Evolutionary conservation across 2,329 filamentous ascomycete species (phyloP).

Genomic region (Aureobasidium sp.): DNA sequence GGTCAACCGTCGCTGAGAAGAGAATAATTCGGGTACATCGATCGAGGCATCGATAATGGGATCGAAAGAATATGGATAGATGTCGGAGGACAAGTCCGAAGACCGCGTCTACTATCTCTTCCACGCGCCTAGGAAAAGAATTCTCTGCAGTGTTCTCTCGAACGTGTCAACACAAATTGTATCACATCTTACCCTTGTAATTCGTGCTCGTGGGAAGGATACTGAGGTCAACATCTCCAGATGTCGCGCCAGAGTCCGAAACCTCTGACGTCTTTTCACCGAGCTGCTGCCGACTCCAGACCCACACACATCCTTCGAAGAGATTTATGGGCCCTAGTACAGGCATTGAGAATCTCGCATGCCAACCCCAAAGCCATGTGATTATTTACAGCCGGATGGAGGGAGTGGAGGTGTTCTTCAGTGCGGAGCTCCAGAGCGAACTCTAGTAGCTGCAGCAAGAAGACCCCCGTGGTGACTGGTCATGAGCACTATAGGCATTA

Average conservation of each 20-base stretch:
- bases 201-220: too few relatives aligned
- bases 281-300: conserved; percentile 15
- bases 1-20: not conserved
- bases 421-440: conserved; percentile 10
- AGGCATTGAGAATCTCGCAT: not conserved
- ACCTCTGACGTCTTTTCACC: conserved; percentile 17
- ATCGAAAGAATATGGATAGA: not conserved
- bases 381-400: not conserved
- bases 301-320: conserved; percentile 14
- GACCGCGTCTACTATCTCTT: not conserved
- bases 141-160: not conserved
- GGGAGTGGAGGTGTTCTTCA: too few relatives aligned
- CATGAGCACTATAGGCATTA: too few relatives aligned
- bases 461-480: too few relatives aligned
- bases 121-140: not conserved
- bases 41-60: conserved; percentile 10
- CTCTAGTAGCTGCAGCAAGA: conserved; percentile 1
- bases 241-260: not conserved
- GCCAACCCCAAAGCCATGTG: not conserved
- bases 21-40: conserved; percentile 4
- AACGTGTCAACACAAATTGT: not conserved
- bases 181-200: not conserved
- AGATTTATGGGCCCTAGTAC: conserved; percentile 17
- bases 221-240: not conserved
- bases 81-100: not conserved